phyloP scores from a whole-genome alignment of 495 filamentous ascomycete species.

The Parachaetomium inaequale region DNA sequence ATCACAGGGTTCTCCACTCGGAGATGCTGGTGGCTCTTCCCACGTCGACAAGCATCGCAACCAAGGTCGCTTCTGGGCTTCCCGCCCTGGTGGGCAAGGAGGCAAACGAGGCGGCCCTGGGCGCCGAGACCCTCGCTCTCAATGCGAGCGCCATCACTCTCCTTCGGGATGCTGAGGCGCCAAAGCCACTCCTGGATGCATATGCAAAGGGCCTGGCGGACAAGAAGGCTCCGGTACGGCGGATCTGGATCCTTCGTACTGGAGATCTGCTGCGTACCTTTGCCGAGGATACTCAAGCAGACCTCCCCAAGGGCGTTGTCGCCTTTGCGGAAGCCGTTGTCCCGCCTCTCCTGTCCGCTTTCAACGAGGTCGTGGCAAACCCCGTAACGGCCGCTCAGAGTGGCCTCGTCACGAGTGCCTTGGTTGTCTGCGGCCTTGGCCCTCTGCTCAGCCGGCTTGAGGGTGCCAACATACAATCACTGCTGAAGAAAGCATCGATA shows the following conservation, averaged over 20 bases:
- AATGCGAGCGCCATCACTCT: slow-evolving; percentile 57
- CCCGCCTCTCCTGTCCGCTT: slow-evolving; percentile 65
- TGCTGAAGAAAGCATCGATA: slow-evolving; percentile 58
- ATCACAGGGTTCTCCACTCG: slow-evolving; percentile 75
- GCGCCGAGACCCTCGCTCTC: slow-evolving; percentile 68
- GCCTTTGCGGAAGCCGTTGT: slow-evolving; percentile 58
- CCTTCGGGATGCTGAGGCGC: slow-evolving; percentile 54
- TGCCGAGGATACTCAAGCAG: slow-evolving; percentile 40
- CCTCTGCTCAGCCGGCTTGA: slow-evolving; percentile 44
- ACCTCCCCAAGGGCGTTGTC: slow-evolving; percentile 42
- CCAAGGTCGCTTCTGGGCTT: slow-evolving; percentile 63
- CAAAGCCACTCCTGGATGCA: slow-evolving; percentile 60
- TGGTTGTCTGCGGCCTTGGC: slow-evolving; percentile 64
- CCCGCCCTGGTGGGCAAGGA: slow-evolving; percentile 68
- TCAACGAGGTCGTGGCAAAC: slow-evolving; percentile 72
- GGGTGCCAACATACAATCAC: slow-evolving; percentile 37
- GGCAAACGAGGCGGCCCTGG: slow-evolving; percentile 76
- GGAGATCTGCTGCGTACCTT: slow-evolving; percentile 68
- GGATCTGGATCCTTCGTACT: slow-evolving; percentile 71
- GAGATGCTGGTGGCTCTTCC: slow-evolving; percentile 68
- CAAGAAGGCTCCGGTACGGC: slow-evolving; percentile 74
- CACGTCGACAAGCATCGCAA: slow-evolving; percentile 52
- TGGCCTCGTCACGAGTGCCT: slow-evolving; percentile 69
- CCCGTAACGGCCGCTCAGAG: slow-evolving; percentile 70
- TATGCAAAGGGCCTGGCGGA: slow-evolving; percentile 80